These are phyloP conservation scores for Castanospermum australe DNA, from an alignment of 306 rosid species.

Conservation along the genomic window DNA sequence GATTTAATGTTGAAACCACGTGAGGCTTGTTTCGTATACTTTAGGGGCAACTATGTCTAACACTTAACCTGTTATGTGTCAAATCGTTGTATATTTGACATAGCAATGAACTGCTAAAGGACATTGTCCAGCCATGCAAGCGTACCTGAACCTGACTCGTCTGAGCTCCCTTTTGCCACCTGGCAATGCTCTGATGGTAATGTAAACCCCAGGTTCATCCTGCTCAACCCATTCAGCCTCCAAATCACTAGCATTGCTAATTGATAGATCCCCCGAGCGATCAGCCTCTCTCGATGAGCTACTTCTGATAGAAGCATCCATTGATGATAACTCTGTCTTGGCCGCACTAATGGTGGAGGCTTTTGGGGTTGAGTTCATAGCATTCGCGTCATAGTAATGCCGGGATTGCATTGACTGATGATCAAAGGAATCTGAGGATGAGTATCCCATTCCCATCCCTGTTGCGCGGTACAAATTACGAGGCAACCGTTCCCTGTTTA, in stretches of 20 bases:
- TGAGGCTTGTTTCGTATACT: neutral
- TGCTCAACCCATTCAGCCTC: constrained; percentile 65
- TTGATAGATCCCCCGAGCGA: constrained; percentile 51
- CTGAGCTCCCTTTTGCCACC: constrained; percentile 62
- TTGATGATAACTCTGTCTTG: constrained; percentile 61
- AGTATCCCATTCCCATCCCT: constrained; percentile 57
- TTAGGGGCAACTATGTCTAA: no score
- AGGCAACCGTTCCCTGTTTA: constrained; percentile 44
- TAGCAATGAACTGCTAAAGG: neutral
- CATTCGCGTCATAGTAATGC: constrained; percentile 38
- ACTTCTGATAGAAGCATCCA: constrained; percentile 63
- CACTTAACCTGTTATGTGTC: neutral
- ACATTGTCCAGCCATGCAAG: neutral
- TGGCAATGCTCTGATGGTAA: constrained; percentile 56
- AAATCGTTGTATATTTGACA: neutral
- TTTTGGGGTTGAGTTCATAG: constrained; percentile 57
- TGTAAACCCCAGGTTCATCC: constrained; percentile 66
- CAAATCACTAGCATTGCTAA: constrained; percentile 59
- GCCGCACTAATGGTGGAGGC: constrained; percentile 60
- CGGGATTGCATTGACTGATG: constrained; percentile 48
- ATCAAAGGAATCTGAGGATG: constrained; percentile 61
- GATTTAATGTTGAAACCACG: neutral
- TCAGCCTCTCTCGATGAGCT: constrained; percentile 66
- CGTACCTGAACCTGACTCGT: constrained; percentile 66
- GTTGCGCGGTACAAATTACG: constrained; percentile 52